phyloP scores from a whole-genome alignment of 78 protist species.

The Cyanophora paradoxa region DNA sequence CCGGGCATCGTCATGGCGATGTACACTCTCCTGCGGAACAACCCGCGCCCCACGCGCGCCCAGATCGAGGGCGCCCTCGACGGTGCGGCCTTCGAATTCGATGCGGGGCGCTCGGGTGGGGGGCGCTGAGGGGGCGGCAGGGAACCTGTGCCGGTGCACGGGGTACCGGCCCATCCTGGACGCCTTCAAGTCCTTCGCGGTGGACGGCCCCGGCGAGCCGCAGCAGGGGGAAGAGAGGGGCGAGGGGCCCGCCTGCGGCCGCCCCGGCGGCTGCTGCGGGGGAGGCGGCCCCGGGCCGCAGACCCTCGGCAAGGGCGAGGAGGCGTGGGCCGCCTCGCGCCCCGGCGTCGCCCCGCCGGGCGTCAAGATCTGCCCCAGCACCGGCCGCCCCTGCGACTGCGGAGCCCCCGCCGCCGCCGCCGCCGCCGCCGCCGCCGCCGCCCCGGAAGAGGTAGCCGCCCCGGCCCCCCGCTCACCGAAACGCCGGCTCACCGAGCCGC shows the following conservation, averaged over 20 bases:
- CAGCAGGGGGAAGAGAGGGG: too few relatives aligned
- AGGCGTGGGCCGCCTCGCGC: too few relatives aligned
- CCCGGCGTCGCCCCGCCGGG: too few relatives aligned
- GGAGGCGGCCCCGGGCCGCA: too few relatives aligned
- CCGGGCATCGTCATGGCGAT: slow-evolving; percentile 77
- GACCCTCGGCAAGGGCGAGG: too few relatives aligned
- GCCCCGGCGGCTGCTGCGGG: too few relatives aligned
- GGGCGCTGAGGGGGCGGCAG: too few relatives aligned
- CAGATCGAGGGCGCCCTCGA: slow-evolving; percentile 69
- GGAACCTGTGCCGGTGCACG: slow-evolving; percentile 94
- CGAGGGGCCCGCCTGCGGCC: too few relatives aligned
- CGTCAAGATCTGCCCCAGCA: slow-evolving; percentile 35
- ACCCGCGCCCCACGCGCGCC: slow-evolving; percentile 8
- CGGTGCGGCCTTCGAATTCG: too few relatives aligned
- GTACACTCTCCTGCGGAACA: slow-evolving; percentile 36
- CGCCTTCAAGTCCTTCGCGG: slow-evolving; percentile 33
- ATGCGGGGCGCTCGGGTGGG: too few relatives aligned
- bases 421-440: neutral
- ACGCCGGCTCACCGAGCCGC: too few relatives aligned
- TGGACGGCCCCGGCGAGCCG: too few relatives aligned
- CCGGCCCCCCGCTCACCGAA: neutral
- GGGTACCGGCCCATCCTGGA: slow-evolving; percentile 91
- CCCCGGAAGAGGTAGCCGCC: neutral
- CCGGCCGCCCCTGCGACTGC: slow-evolving; percentile 52
- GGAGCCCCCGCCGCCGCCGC: neutral